Evolutionary conservation across 331 rosid species (phyloP).

Genomic region (Saraca asoca): DNA sequence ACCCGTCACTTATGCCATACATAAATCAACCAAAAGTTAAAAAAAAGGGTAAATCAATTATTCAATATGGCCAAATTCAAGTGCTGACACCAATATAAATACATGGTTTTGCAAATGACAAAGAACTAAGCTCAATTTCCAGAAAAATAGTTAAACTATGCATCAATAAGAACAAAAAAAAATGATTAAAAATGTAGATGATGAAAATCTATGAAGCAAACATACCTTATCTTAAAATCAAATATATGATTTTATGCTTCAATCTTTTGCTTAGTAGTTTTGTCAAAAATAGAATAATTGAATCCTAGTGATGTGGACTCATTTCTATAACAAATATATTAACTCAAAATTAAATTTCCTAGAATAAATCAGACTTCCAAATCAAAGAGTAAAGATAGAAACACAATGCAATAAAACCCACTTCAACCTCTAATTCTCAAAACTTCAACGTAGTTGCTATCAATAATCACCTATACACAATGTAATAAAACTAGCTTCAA

Average conservation of each 20-base stretch:
- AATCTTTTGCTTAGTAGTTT: conserved; percentile 55
- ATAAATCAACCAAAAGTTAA: conserved; percentile 35
- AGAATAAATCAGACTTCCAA: too few relatives aligned
- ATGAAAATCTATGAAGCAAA: conserved; percentile 34
- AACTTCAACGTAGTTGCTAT: too few relatives aligned
- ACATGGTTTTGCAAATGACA: conserved; percentile 27
- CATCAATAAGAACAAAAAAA: conserved; percentile 29
- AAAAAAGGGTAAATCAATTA: conserved; percentile 31
- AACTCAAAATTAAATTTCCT: too few relatives aligned
- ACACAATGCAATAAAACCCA: too few relatives aligned
- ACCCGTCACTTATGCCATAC: conserved; percentile 33
- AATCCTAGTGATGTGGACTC: too few relatives aligned
- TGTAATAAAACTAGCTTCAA: too few relatives aligned
- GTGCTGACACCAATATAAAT: conserved; percentile 34
- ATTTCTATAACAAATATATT: too few relatives aligned
- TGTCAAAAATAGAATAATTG: too few relatives aligned
- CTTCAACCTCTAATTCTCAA: too few relatives aligned
- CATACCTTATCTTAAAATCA: conserved; percentile 65
- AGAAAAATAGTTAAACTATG: conserved; percentile 36
- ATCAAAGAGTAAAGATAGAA: too few relatives aligned
- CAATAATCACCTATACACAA: too few relatives aligned
- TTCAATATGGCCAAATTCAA: conserved; percentile 33
- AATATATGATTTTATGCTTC: conserved; percentile 66
- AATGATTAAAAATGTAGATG: conserved; percentile 62
- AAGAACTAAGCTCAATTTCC: conserved; percentile 26